Conservation (phyloP, 2,329 filamentous ascomycete genomes). For the Colletotrichum liaoningense region DNA sequence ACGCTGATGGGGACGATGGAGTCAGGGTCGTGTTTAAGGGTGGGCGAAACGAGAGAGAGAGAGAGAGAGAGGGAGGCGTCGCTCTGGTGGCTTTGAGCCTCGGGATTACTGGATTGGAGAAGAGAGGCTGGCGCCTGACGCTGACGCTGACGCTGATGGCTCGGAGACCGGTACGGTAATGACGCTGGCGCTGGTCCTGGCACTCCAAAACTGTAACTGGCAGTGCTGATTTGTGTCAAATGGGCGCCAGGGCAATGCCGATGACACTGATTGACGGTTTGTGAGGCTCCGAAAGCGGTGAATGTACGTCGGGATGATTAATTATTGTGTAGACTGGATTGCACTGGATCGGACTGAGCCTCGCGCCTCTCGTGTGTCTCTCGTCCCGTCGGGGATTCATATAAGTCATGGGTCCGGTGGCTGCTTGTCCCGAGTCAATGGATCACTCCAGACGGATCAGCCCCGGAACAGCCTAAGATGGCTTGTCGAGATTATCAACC, state of each 20-base stretch:
- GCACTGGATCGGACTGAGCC: slow-evolving; percentile 18
- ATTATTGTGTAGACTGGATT: not conserved
- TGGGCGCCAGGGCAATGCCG: slow-evolving; percentile 17
- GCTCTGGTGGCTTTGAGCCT: not conserved
- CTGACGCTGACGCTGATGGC: not conserved
- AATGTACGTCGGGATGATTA: not conserved
- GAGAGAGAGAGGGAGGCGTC: not conserved
- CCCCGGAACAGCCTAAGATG: slow-evolving; percentile 24
- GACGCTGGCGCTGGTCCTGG: not conserved
- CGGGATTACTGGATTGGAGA: not conserved
- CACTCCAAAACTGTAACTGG: not conserved
- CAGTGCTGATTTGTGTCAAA: slow-evolving; percentile 20
- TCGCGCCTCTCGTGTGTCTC: not conserved
- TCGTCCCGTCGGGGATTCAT: not conserved
- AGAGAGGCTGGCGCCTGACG: not conserved
- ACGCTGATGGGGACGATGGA: slow-evolving; percentile 26
- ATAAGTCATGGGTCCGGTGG: slow-evolving; percentile 14
- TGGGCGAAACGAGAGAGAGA: slow-evolving; percentile 20
- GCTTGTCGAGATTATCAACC: not conserved
- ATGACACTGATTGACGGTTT: slow-evolving; percentile 24
- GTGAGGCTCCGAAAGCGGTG: slow-evolving; percentile 34
- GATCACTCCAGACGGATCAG: slow-evolving; percentile 27
- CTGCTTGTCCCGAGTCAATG: slow-evolving; percentile 24
- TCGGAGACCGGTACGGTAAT: not conserved
- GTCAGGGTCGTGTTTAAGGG: slow-evolving; percentile 23